Evolutionary conservation across 768 basidiomycete species (phyloP), one percentile per base, ranked within the genome.

Genomic region (Heimioporus sp.): DNA sequence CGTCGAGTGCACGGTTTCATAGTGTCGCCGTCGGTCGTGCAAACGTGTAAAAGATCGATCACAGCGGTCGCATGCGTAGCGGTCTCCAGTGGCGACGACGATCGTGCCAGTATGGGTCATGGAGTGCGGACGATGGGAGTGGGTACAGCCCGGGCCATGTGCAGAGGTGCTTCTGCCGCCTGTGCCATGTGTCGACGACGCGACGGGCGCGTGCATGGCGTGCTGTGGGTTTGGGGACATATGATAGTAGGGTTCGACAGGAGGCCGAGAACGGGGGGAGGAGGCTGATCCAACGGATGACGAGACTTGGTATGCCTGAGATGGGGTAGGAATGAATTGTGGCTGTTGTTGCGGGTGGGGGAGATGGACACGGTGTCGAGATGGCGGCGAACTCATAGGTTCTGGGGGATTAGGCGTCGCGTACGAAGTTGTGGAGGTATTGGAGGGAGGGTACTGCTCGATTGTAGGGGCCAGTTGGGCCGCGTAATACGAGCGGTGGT

Each of bases 21-120:
- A 80, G 70, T 92, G 89, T 55, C 89, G 80, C 71, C 90, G 88
- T 57, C 86, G 80, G 70, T 92, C 89, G 68, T 90, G 87, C 52
- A 85, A 78, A 55, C 89, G 81, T 32, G 87, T 88, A 67, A 91
- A 91, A 21, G 87, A 85, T 69, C 86, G 86, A 47, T 83, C 83
- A 66, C 89, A 91, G 57, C 80, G 78, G 51, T 86, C 81, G 71
- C 89, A 91, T 50, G 78, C 75, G 72, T 78, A 87, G 36, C 86
- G 81, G 63, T 89, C 87, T 44, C 77, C 78, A 8, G 68, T 52
- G 6, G 66, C 51, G 8, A 34, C 56, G 10, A 47, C 43, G 11
- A 61, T 49, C 21, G 58, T 62, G 35, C 53, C 24, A 4, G 56
- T 48, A n/a, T 63, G 61, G 2, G 56, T 52, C 35, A 4, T 36